Evolutionary conservation across 352 stramenopile genomes (phyloP), one percentile per base, ranked within the genome.

Genomic region (Globisporangium polare): DNA sequence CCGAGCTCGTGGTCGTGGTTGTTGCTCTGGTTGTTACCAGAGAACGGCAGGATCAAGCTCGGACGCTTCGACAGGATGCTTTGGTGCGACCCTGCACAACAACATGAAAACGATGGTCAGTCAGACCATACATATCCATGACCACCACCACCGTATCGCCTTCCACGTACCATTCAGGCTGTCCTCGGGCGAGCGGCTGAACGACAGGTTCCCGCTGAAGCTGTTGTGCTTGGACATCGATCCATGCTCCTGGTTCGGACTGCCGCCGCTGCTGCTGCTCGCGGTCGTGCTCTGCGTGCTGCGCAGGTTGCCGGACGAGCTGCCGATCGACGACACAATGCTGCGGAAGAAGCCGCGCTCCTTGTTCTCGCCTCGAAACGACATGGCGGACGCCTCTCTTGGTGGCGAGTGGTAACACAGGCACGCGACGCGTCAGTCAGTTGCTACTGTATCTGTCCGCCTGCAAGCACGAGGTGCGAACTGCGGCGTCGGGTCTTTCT

Each of bases 31-130:
- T 57, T 37, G 63, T 62, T 66, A 20, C 61, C 24, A 31, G 62
- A 67, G 57, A 93, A 91, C 12, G 83, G 83, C 26, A 93, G 73
- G 57, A 93, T 93, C 43, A 93, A 73, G 39, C 80, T 91, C 33
- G 82, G 81, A 0, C 81, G 80, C 57, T 91, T 91, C 20, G 75
- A 86, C 45, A 93, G 66, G 8, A 93, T 67, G 55, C 80, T 74
- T 60, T 76, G 73, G 43, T 75, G 73, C 31, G 59, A 26, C 33
- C 58, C 56, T 68, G 29, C 13, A 59, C 27, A 65, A 18, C n/a
- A n/a, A 46, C 24, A 51, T 29, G 8, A 54, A 41, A 41, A 37
- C 17, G 18, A 50, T 13, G 52, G 9, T 24, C 15, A 51, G 9
- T 42, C 18, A 53, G 39, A 56, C 18, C 27, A 27, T 10, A 2